These are phyloP conservation scores for Lipomyces orientalis DNA, from an alignment of 805 yeast species.

Conservation along the genomic window DNA sequence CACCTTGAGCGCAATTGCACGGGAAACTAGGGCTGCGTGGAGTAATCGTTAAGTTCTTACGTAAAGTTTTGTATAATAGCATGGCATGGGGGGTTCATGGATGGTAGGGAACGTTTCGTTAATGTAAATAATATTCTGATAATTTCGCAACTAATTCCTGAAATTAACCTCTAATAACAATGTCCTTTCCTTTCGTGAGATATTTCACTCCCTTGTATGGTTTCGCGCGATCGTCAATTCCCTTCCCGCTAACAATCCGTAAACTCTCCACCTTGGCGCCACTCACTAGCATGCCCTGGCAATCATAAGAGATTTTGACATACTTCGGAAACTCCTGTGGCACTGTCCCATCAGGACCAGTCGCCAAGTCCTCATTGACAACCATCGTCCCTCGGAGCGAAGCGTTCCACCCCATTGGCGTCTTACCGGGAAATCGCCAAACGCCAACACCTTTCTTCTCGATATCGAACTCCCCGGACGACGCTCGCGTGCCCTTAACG, in stretches of 20 bases:
- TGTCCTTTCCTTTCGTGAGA: conserved; percentile 66
- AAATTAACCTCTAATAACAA: conserved; percentile 51
- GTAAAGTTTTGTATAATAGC: background rate
- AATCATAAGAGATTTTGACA: conserved; percentile 58
- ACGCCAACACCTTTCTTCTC: conserved; percentile 59
- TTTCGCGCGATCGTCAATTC: conserved; percentile 64
- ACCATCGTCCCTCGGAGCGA: conserved; percentile 66
- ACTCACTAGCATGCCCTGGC: conserved; percentile 76
- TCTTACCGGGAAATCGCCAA: conserved; percentile 69
- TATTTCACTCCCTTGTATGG: conserved; percentile 94
- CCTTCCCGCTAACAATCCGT: conserved; percentile 61
- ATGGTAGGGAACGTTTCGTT: background rate
- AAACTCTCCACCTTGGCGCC: conserved; percentile 72
- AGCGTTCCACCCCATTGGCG: conserved; percentile 70
- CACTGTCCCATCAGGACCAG: conserved; percentile 33
- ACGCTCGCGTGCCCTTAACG: conserved; percentile 64
- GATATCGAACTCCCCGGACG: conserved; percentile 77
- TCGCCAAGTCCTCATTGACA: conserved; percentile 40
- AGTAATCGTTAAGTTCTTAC: conserved; percentile 25
- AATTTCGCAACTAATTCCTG: conserved; percentile 13
- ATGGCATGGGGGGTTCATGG: background rate
- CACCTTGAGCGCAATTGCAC: conserved; percentile 31
- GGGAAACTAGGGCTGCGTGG: conserved; percentile 38
- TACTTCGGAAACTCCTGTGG: conserved; percentile 50
- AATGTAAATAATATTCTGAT: conserved; percentile 26